These are phyloP conservation scores for Nyssa sinensis DNA, from an alignment of 148 eudicot genomes.

Conservation along the genomic window DNA sequence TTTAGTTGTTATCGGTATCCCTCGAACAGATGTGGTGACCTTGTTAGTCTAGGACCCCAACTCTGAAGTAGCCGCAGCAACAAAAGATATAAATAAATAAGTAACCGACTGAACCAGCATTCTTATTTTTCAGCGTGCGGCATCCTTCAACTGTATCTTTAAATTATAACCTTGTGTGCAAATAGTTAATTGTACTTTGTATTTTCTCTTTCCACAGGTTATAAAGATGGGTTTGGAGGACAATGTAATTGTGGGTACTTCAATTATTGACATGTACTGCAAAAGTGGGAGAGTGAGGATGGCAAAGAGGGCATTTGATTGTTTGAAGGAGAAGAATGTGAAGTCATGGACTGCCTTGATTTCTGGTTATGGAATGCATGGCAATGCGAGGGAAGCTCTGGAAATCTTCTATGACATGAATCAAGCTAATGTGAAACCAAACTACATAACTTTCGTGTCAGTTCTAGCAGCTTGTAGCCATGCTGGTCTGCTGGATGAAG, in stretches of 20 bases:
- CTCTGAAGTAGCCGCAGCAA: too few species aligned
- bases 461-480: constrained; percentile 75
- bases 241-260: constrained; percentile 60
- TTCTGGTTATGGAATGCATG: constrained; percentile 73
- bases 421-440: constrained; percentile 47
- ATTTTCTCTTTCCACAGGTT: constrained; percentile 26
- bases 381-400: constrained; percentile 55
- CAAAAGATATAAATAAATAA: too few species aligned
- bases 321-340: constrained; percentile 57
- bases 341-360: constrained; percentile 70
- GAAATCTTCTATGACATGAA: constrained; percentile 60
- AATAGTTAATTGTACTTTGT: too few species aligned
- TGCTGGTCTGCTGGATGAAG: constrained; percentile 70
- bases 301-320: constrained; percentile 62
- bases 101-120: too few species aligned
- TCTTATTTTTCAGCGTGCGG: too few species aligned
- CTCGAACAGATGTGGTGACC: too few species aligned
- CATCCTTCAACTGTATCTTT: too few species aligned
- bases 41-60: too few species aligned
- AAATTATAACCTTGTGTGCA: too few species aligned
- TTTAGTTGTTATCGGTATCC: too few species aligned
- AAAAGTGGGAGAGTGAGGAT: constrained; percentile 59
- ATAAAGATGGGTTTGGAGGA: constrained; percentile 58
- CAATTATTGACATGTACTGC: constrained; percentile 70
- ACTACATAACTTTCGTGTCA: constrained; percentile 58